Evolutionary conservation across 1,284 basidiomycete species (phyloP), one percentile per base, ranked within the genome.

Genomic region (Calocybe gambosa): DNA sequence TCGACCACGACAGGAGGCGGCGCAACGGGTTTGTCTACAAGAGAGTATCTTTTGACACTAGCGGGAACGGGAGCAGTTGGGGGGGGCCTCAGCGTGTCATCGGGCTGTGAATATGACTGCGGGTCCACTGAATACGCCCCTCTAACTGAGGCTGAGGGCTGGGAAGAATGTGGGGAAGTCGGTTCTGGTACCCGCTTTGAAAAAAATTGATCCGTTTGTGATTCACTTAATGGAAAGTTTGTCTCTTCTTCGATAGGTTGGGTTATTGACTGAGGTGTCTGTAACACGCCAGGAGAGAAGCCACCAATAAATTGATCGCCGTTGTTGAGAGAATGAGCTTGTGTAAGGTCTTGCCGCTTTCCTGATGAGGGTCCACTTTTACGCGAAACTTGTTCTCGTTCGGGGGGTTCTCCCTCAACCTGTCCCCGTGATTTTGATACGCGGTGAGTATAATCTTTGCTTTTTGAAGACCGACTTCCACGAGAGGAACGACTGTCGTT

Each of bases 41-140:
- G 71, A 1, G 87, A 87, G 58, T 85, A 90, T 7, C 87, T 80
- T 56, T 82, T 85, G 33, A 89, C 76, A 47, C 64, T 78, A 25
- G 77, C 62, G 37, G 76, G 85, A 37, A 76, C 81, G n/a, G 40
- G 44, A 21, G 54, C 49, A 34, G 46, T 39, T 6, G 52, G 44
- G 29, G 50, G 43, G 40, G 50, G 46, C 39, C 50, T 52, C 6
- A 45, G 47, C 3, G 43, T 38, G 23, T 47, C 42, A 12, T 50
- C 50, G 31, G 41, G 45, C 16, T 43, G 47, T 10, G 26, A 44
- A 26, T 46, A 39, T 13, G 60, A 44, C n/a, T 51, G 47, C 0
- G 50, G 48, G 37, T 51, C 49, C 10, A 35, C 29, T 20, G 53
- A 48, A 36, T 49, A 21, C 23, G 47, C 45, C 7, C 47, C 45